A percentile compares a stretch with the other conserved stretches of the same genome.
Evolutionary conservation across 2,329 filamentous ascomycete species (phyloP).

Genomic region (Colletotrichum horii): DNA sequence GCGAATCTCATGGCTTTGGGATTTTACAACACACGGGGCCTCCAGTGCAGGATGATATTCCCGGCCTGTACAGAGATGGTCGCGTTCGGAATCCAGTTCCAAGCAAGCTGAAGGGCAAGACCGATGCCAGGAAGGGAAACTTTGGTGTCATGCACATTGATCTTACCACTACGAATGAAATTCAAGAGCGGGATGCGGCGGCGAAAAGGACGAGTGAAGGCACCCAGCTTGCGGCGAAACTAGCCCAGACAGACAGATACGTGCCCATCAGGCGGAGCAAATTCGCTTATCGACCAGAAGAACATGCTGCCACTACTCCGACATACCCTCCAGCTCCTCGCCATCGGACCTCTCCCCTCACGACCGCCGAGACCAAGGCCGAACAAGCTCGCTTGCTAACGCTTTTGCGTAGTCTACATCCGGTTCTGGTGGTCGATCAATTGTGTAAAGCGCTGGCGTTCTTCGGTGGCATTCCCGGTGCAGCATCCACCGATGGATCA

Average conservation of each 20-base stretch:
- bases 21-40: constrained; percentile 26
- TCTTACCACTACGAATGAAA: constrained; percentile 47
- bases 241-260: constrained; percentile 60
- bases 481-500: constrained; percentile 51
- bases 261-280: constrained; percentile 52
- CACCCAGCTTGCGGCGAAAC: constrained; percentile 62
- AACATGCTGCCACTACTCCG: background rate
- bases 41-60: constrained; percentile 24
- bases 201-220: constrained; percentile 67
- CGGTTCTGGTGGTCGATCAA: constrained; percentile 63
- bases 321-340: constrained; percentile 20
- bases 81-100: constrained; percentile 64
- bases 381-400: constrained; percentile 66
- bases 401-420: constrained; percentile 60
- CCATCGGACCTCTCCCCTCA: constrained; percentile 31
- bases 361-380: constrained; percentile 56
- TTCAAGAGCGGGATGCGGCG: constrained; percentile 55
- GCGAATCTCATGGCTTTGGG: constrained; percentile 10
- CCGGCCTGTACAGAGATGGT: constrained; percentile 44
- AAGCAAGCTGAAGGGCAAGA: constrained; percentile 65
- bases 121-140: constrained; percentile 61
- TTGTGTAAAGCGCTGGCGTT: constrained; percentile 68
- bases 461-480: constrained; percentile 65
- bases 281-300: constrained; percentile 29
- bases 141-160: constrained; percentile 70